A percentile compares a stretch with the other conserved stretches of the same genome.
These are phyloP conservation scores for Magnusiomyces suaveolens DNA, from an alignment of 1,139 yeast genomes.

Conservation along the genomic window DNA sequence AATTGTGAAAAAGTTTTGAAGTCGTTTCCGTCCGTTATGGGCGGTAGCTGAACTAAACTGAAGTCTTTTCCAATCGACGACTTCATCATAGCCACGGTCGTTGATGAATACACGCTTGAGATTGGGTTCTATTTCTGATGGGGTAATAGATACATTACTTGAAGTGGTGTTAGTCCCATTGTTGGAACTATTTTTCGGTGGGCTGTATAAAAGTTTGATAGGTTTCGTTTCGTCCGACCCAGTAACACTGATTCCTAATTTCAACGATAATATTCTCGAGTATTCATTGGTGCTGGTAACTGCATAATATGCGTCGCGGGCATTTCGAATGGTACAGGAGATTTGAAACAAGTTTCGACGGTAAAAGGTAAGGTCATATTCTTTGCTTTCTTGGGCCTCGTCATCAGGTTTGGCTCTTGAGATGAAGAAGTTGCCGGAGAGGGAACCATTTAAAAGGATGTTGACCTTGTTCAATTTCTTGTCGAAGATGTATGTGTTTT, in stretches of 20 bases:
- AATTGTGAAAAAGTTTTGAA: slow-evolving; percentile 49
- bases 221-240: slow-evolving; percentile 24
- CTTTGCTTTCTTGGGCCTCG: neutral
- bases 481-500: neutral
- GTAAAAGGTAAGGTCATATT: slow-evolving; percentile 23
- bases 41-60: slow-evolving; percentile 59
- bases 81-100: slow-evolving; percentile 23
- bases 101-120: slow-evolving; percentile 24
- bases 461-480: neutral
- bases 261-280: slow-evolving; percentile 24
- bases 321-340: slow-evolving; percentile 24
- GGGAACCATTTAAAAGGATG: neutral
- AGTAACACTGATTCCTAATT: slow-evolving; percentile 24
- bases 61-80: slow-evolving; percentile 33
- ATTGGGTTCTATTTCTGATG: slow-evolving; percentile 19
- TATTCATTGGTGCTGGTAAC: slow-evolving; percentile 15
- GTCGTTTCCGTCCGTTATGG: slow-evolving; percentile 48
- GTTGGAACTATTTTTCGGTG: slow-evolving; percentile 23
- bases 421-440: slow-evolving; percentile 1
- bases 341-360: slow-evolving; percentile 29
- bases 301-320: slow-evolving; percentile 25
- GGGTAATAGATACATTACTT: neutral
- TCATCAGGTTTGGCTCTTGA: neutral
- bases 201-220: slow-evolving; percentile 23
- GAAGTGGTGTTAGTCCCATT: slow-evolving; percentile 10